Evolutionary conservation across 164 flowering plant species (phyloP), one percentile per base, ranked within the genome.

Genomic region (Houttuynia cordata): DNA sequence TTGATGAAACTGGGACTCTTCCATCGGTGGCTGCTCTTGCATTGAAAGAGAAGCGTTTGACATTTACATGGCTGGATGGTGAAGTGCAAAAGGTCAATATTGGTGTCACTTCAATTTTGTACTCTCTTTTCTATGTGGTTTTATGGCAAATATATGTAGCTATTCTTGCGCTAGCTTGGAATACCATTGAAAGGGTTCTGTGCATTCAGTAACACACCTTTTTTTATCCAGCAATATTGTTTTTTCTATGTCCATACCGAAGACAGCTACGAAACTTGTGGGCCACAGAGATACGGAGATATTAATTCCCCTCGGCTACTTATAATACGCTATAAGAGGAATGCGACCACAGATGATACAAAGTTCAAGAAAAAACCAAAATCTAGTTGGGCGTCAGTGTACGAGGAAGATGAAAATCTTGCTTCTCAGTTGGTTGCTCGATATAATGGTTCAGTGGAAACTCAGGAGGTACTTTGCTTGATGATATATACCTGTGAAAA

Each of bases 61-160:
- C 97, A 41, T 83, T 94, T 67, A 67, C 86, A 57, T 94, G 99
- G 99, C 82, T 91, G 61, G 97, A 94, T 74, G 99, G 99, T 39
- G 99, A 94, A 76, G 75, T 71, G 52, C 97, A 91, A 71, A 67
- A 85, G 50, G 99, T 91, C 39, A 70, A 75, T 67, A 21, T 41
- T 10, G 21, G 7, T 12, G n/a, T n/a, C n/a, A n/a, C 10, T 30
- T 51, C 7, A 24, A 18, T 24, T 25, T 13, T 25, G 40, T 12
- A 4, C 10, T 24, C 13, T 25, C 12, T 24, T 56, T 30, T 24
- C 25, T 56, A 54, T 54, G 24, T 24, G 20, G 24, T 24, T n/a
- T 54, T 54, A n/a, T 24, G n/a, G 40, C 4, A 8, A 56, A 24
- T 20, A 53, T 7, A 18, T 9, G 10, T 53, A 20, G 13, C 17